A percentile compares a stretch with the other conserved stretches of the same genome.
phyloP scores from a whole-genome alignment of 1,139 yeast species.

The Suhomyces chickasaworum region DNA sequence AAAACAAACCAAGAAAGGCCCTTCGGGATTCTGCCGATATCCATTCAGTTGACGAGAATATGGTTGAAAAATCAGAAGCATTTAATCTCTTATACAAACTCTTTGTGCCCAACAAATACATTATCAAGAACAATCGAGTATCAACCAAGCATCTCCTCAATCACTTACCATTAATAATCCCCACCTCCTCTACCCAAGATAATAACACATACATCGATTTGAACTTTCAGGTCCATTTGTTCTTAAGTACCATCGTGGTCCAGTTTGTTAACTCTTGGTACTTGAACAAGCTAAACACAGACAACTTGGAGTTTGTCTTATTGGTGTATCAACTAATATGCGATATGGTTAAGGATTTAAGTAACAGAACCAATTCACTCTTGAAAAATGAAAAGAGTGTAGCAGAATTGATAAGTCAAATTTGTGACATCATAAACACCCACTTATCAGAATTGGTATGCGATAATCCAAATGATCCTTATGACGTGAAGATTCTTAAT shows the following conservation, averaged over 20 bases:
- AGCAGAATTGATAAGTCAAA: slow-evolving; percentile 27
- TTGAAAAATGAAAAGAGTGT: slow-evolving; percentile 17
- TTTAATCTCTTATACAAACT: slow-evolving; percentile 37
- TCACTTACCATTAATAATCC: slow-evolving; percentile 31
- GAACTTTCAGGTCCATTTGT: slow-evolving; percentile 42
- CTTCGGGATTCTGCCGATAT: slow-evolving; percentile 3
- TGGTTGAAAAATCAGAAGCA: slow-evolving; percentile 25
- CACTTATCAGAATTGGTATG: slow-evolving; percentile 29
- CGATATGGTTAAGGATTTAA: slow-evolving; percentile 31
- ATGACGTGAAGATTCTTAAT: slow-evolving; percentile 11
- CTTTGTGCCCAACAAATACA: slow-evolving; percentile 37
- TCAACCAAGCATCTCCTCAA: slow-evolving; percentile 30
- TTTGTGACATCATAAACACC: slow-evolving; percentile 28
- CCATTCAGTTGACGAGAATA: background rate
- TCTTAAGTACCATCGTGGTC: slow-evolving; percentile 36
- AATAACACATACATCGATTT: slow-evolving; percentile 20
- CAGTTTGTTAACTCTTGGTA: slow-evolving; percentile 46
- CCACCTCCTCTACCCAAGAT: slow-evolving; percentile 18
- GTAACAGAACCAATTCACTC: slow-evolving; percentile 23
- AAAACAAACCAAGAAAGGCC: slow-evolving; percentile 11
- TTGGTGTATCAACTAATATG: slow-evolving; percentile 35
- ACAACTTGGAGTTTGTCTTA: slow-evolving; percentile 37
- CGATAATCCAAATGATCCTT: slow-evolving; percentile 2
- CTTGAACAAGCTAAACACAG: slow-evolving; percentile 40
- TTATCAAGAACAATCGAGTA: slow-evolving; percentile 29